phyloP scores from a whole-genome alignment of 371 early-diverging fungal species.

The Mortierella sp. region DNA sequence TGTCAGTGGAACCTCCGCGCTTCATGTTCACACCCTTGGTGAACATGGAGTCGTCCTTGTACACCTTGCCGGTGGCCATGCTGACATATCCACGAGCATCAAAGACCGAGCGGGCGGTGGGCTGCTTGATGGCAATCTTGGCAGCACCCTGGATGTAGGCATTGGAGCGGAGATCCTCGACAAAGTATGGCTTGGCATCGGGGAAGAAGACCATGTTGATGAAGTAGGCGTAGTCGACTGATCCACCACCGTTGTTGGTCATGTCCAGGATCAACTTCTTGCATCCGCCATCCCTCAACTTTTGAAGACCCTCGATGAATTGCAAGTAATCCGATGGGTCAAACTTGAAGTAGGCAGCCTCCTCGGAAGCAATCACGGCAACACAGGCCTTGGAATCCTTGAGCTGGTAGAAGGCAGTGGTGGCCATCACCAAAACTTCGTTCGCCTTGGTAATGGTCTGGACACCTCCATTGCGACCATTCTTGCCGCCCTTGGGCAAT shows the following conservation, averaged over 20 bases:
- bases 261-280: conserved; percentile 52
- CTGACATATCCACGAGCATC: conserved; percentile 40
- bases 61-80: conserved; percentile 21
- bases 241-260: conserved; percentile 55
- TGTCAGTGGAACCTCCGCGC: conserved; percentile 31
- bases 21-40: conserved; percentile 36
- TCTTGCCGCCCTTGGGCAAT: conserved; percentile 26
- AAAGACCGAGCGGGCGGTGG: conserved; percentile 21
- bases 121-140: conserved; percentile 26
- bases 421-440: conserved; percentile 24
- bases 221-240: conserved; percentile 51
- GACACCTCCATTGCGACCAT: conserved; percentile 19
- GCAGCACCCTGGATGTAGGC: conserved; percentile 26
- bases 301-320: conserved; percentile 44
- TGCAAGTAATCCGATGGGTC: conserved; percentile 35
- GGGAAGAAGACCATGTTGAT: conserved; percentile 49
- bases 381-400: conserved; percentile 33
- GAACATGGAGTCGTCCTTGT: conserved; percentile 47
- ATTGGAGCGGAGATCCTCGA: conserved; percentile 38
- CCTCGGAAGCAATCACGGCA: conserved; percentile 50
- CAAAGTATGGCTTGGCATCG: conserved; percentile 46
- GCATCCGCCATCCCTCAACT: conserved; percentile 38
- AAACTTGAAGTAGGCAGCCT: conserved; percentile 30
- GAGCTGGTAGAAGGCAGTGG: conserved; percentile 44
- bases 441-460: conserved; percentile 35